phyloP scores from a whole-genome alignment of 2,329 filamentous ascomycete genomes.

The Phialemoniopsis sp. region DNA sequence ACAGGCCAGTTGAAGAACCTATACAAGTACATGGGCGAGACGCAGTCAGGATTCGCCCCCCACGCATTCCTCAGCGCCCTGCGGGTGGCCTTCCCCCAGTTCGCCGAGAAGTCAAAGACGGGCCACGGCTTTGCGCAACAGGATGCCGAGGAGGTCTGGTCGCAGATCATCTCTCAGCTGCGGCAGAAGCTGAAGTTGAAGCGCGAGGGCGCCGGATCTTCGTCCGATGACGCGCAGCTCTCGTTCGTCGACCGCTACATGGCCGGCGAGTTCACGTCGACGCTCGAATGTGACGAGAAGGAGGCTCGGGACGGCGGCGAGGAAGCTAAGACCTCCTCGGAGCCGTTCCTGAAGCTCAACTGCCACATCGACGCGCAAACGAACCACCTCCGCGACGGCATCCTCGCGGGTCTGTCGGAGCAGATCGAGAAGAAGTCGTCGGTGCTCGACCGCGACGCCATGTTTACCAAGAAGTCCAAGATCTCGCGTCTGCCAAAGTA shows the following conservation, averaged over 20 bases:
- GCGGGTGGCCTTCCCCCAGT: constrained; percentile 80
- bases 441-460: constrained; percentile 69
- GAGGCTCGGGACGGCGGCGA: constrained; percentile 73
- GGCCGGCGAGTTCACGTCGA: constrained; percentile 73
- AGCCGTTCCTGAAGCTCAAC: constrained; percentile 86
- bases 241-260: constrained; percentile 92
- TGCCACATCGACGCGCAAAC: constrained; percentile 88
- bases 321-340: constrained; percentile 60
- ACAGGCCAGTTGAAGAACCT: constrained; percentile 74
- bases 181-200: constrained; percentile 71
- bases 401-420: constrained; percentile 76
- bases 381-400: constrained; percentile 88
- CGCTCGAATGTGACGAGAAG: constrained; percentile 79
- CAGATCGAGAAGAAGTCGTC: constrained; percentile 88
- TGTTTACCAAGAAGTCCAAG: constrained; percentile 87
- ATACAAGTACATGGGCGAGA: constrained; percentile 86
- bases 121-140: constrained; percentile 91
- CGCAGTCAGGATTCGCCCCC: constrained; percentile 82
- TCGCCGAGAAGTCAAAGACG: constrained; percentile 81
- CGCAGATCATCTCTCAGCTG: constrained; percentile 84
- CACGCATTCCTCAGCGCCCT: constrained; percentile 78
- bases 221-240: constrained; percentile 31
- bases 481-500: constrained; percentile 92
- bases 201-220: constrained; percentile 22
- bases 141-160: constrained; percentile 98